Base-by-base conservation (phyloP, 2,329 filamentous ascomycete species). In the Clonostachys solani region DNA sequence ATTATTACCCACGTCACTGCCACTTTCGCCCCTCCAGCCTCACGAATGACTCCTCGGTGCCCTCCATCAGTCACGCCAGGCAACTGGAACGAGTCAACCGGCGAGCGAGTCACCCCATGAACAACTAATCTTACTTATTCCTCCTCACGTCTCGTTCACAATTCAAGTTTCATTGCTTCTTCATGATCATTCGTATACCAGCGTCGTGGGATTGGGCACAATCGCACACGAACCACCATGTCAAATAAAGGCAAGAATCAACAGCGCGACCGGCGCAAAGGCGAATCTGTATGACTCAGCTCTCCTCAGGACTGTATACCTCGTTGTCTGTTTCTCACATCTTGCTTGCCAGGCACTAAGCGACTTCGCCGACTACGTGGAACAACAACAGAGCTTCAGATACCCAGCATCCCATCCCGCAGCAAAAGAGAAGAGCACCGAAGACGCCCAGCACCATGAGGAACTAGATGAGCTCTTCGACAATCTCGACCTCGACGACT, bases 361-460 rank as follows among this genome's bases (percentile, higher is more conserved):
- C 72, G 94, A 97, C 59, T 99, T 99, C 64, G 91, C 92, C 66
- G 94, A 99, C 60, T 97, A 96, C 60, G 94, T 96, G 54, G 91
- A 97, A 67, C 87, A 91, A 64, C 92, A 97, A 65, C 94, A 97
- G 67, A 84, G 84, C 13, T 69, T 85, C 44, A 84, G 87, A 48
- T 84, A 82, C 56, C 79, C 80, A 2, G 47, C 50, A 17, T 44
- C 56, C 15, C 47, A 59, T 4, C 45, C 62, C 12, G 54, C 63
- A 10, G 58, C 64, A 18, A 45, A 54, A 45, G 23, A 29, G 23
- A 29, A 29, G 23, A 36, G 56, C 36, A 52, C 64, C 35, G 52
- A 62, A 44, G 45, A 61, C 16, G 50, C 53, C 15, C 64, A 88
- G 58, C 84, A 75, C 53, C 67, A 94, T 54, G 88, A 92, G 46